Conservation (phyloP, 1,139 yeast species). For the Debaryomycetaceae sp. region DNA sequence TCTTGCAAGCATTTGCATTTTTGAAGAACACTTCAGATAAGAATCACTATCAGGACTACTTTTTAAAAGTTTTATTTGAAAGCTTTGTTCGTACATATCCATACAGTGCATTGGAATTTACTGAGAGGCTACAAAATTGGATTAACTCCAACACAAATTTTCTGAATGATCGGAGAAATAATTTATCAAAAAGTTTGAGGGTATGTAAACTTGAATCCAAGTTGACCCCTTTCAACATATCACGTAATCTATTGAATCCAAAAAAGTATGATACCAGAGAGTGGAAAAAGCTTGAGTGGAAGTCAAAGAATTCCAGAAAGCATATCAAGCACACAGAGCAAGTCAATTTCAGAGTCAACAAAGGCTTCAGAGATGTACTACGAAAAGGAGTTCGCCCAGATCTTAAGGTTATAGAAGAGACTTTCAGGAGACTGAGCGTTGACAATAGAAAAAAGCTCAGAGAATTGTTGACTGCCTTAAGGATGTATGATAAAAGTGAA, state of each 20-base stretch:
- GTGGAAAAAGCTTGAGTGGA: constrained; percentile 19
- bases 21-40: constrained; percentile 15
- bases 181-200: constrained; percentile 12
- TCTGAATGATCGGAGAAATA: constrained; percentile 7
- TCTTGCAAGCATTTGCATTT: constrained; percentile 22
- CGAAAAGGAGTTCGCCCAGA: constrained; percentile 38
- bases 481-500: constrained; percentile 12
- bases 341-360: constrained; percentile 28
- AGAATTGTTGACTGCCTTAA: constrained; percentile 16
- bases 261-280: constrained; percentile 14
- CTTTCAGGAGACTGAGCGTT: constrained; percentile 26
- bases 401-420: constrained; percentile 24
- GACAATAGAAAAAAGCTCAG: constrained; percentile 18
- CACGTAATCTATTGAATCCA: constrained; percentile 12
- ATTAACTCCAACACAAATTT: constrained; percentile 9
- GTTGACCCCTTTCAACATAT: constrained; percentile 26
- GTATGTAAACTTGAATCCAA: constrained; percentile 25
- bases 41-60: constrained; percentile 19
- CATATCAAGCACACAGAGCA: constrained; percentile 18
- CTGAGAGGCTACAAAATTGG: constrained; percentile 22
- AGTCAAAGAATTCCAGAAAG: constrained; percentile 13
- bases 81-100: constrained; percentile 36
- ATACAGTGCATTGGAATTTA: constrained; percentile 24
- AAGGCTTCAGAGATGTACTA: constrained; percentile 33
- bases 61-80: constrained; percentile 22